A percentile compares a stretch with the other conserved stretches of the same genome.
These are phyloP conservation scores for Oenanthe javanica DNA, from an alignment of 140 eudicot genomes.

Conservation along the genomic window DNA sequence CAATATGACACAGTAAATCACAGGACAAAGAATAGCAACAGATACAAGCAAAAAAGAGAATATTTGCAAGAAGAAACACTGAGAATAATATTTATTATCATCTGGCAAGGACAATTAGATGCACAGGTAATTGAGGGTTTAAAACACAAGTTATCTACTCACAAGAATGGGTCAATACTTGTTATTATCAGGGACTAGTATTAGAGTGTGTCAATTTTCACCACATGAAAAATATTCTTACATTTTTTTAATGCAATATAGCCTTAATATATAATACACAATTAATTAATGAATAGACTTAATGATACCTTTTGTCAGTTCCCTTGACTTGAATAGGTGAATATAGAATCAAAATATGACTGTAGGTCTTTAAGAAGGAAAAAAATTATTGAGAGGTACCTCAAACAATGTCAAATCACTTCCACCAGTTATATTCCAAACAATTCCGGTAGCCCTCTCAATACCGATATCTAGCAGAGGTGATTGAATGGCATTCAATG, in stretches of 20 bases:
- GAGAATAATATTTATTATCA: neutral
- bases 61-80: neutral
- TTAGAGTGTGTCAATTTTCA: neutral
- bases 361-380: neutral
- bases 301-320: neutral
- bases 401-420: slow-evolving; percentile 73
- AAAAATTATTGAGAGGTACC: slow-evolving; percentile 40
- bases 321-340: neutral
- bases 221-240: neutral
- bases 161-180: neutral
- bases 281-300: neutral
- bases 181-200: neutral
- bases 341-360: neutral
- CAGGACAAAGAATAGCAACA: neutral
- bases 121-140: neutral
- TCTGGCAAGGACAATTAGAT: neutral
- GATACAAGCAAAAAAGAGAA: slow-evolving; percentile 5
- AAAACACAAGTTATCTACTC: neutral
- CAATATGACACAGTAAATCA: slow-evolving; percentile 10
- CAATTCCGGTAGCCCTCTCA: slow-evolving; percentile 97
- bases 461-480: slow-evolving; percentile 91
- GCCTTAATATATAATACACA: neutral
- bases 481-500: slow-evolving; percentile 91
- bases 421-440: slow-evolving; percentile 98
- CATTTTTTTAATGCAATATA: neutral